These are phyloP conservation scores for Abortiporus biennis DNA, from an alignment of 1,284 basidiomycete genomes.

Conservation along the genomic window DNA sequence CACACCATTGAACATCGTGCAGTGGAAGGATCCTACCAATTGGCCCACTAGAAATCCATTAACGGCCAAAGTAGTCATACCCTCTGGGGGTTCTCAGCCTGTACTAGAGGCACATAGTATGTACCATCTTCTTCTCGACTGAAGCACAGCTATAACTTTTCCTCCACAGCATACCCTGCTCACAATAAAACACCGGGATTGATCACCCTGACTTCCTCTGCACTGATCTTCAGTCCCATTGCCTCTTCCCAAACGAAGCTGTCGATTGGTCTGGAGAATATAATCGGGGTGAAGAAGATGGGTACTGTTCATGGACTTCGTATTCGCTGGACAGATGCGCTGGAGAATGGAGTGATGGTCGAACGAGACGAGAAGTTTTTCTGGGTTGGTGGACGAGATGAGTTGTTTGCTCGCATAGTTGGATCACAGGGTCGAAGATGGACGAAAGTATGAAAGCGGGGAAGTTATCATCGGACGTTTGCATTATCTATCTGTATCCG, in stretches of 20 bases:
- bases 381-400: conserved; percentile 57
- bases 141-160: conserved; percentile 5
- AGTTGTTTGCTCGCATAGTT: conserved; percentile 63
- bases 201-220: conserved; percentile 45
- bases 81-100: conserved; percentile 10
- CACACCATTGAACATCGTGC: not conserved
- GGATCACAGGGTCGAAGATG: conserved; percentile 38
- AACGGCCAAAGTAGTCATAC: conserved; percentile 12
- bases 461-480: no score
- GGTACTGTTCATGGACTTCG: conserved; percentile 46
- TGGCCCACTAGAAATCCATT: conserved; percentile 20
- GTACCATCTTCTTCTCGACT: conserved; percentile 13
- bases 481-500: no score
- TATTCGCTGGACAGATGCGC: conserved; percentile 36
- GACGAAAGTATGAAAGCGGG: conserved; percentile 23
- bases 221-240: conserved; percentile 50
- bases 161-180: conserved; percentile 50
- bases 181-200: conserved; percentile 49
- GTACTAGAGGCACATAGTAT: conserved; percentile 34
- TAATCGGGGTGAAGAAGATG: conserved; percentile 54
- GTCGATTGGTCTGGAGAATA: conserved; percentile 35
- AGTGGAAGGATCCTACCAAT: conserved; percentile 21
- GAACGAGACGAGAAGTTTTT: conserved; percentile 48
- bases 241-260: conserved; percentile 39
- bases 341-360: conserved; percentile 19